A percentile compares a stretch with the other conserved stretches of the same genome.
Conservation (phyloP, 2,329 filamentous ascomycete genomes). For the Ophiostoma sp. region DNA sequence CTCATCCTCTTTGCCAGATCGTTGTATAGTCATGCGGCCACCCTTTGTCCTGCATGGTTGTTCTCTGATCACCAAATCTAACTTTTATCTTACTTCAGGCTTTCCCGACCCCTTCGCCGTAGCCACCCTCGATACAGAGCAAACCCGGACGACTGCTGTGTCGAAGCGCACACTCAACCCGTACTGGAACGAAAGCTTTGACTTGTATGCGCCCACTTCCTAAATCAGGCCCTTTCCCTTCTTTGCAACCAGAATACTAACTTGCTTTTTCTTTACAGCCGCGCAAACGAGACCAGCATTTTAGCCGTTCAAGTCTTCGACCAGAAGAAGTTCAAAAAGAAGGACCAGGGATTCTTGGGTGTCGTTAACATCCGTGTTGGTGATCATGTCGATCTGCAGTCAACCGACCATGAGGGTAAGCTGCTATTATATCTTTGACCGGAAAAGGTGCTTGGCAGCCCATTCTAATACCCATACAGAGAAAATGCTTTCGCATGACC, state of each 20-base stretch:
- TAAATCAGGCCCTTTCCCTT: not conserved
- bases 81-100: conserved; percentile 48
- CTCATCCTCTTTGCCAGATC: not conserved
- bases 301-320: conserved; percentile 98
- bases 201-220: conserved; percentile 62
- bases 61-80: not conserved
- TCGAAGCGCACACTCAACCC: conserved; percentile 97
- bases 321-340: conserved; percentile 99
- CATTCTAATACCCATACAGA: not conserved
- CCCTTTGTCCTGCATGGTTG: not conserved
- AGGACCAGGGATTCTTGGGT: conserved; percentile 97
- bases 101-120: conserved; percentile 98
- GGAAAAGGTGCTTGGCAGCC: not conserved
- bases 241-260: not conserved
- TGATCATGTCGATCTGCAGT: conserved; percentile 80
- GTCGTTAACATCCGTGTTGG: conserved; percentile 97
- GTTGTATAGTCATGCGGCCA: not conserved
- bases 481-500: conserved; percentile 94
- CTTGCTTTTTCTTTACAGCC: conserved; percentile 46
- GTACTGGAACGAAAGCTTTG: conserved; percentile 99
- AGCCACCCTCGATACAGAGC: conserved; percentile 93
- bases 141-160: conserved; percentile 95
- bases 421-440: conserved; percentile 27
- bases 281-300: conserved; percentile 90
- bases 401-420: conserved; percentile 80